These are phyloP conservation scores for Candida coquimbonensis DNA, from an alignment of 805 yeast genomes.

Conservation along the genomic window DNA sequence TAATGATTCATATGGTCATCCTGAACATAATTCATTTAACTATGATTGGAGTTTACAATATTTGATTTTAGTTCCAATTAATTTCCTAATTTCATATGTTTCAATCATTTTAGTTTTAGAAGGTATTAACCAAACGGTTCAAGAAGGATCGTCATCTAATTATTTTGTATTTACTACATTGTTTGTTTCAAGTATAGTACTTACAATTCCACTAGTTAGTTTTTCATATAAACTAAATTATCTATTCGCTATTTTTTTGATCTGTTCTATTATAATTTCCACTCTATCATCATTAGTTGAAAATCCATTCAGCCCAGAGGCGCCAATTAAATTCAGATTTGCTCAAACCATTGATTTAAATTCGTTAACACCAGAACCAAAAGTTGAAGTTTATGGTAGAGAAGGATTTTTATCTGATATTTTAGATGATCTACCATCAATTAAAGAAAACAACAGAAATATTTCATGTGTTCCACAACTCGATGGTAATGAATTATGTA, in stretches of 20 bases:
- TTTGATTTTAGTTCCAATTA: constrained; percentile 58
- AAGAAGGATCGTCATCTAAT: constrained; percentile 50
- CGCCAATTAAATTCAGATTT: constrained; percentile 70
- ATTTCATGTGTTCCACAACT: constrained; percentile 30
- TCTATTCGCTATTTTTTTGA: constrained; percentile 35
- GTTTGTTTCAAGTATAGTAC: constrained; percentile 27
- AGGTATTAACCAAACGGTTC: constrained; percentile 64
- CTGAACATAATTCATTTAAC: constrained; percentile 35
- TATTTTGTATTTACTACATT: constrained; percentile 30
- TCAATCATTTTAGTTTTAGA: constrained; percentile 49
- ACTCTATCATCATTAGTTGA: constrained; percentile 31
- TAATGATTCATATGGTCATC: constrained; percentile 9
- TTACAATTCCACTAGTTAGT: constrained; percentile 52
- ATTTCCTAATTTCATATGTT: constrained; percentile 45
- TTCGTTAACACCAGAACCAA: constrained; percentile 19
- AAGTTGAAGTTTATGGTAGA: constrained; percentile 45
- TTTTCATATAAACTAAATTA: constrained; percentile 63
- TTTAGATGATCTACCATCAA: constrained; percentile 57
- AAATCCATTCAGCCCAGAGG: constrained; percentile 50
- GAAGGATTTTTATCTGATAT: constrained; percentile 39
- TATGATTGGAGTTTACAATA: constrained; percentile 84
- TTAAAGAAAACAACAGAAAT: constrained; percentile 29
- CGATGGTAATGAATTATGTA: constrained; percentile 48
- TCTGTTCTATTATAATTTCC: constrained; percentile 32
- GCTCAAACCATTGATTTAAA: constrained; percentile 52